Conservation (phyloP, 495 filamentous ascomycete species). For the Polyplosphaeria fusca region DNA sequence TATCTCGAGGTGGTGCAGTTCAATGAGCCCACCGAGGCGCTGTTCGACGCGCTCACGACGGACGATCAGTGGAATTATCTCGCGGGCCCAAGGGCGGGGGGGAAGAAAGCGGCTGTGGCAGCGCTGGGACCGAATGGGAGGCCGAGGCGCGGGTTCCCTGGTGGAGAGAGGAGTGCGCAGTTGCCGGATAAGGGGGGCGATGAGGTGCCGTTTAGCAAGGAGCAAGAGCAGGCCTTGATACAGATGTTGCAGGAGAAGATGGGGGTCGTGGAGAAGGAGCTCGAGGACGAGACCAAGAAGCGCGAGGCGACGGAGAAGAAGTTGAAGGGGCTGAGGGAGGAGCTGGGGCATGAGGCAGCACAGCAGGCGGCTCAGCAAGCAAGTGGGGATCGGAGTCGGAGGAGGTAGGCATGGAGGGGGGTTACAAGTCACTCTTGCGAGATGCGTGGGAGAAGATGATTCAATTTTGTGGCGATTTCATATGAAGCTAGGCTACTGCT, state of each 20-base stretch:
- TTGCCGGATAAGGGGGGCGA: conserved; percentile 25
- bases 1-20: conserved; percentile 89
- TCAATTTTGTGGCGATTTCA: no score
- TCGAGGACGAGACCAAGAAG: conserved; percentile 20
- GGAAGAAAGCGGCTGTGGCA: conserved; percentile 26
- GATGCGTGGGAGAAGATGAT: no score
- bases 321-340: conserved; percentile 19
- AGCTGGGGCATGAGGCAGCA: conserved; percentile 31
- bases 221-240: conserved; percentile 26
- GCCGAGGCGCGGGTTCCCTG: conserved; percentile 26
- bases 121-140: conserved; percentile 12
- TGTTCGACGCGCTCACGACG: conserved; percentile 38
- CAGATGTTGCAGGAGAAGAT: conserved; percentile 17
- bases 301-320: conserved; percentile 22
- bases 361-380: conserved; percentile 30
- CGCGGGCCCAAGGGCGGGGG: conserved; percentile 2
- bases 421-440: no score
- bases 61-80: conserved; percentile 43
- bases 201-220: conserved; percentile 25
- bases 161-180: conserved; percentile 26
- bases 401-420: no score
- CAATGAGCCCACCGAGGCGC: conserved; percentile 77
- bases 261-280: conserved; percentile 23
- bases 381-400: conserved; percentile 30
- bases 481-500: no score